Evolutionary conservation across 768 basidiomycete genomes (phyloP).

Genomic region (Tricholoma flavovirens): DNA sequence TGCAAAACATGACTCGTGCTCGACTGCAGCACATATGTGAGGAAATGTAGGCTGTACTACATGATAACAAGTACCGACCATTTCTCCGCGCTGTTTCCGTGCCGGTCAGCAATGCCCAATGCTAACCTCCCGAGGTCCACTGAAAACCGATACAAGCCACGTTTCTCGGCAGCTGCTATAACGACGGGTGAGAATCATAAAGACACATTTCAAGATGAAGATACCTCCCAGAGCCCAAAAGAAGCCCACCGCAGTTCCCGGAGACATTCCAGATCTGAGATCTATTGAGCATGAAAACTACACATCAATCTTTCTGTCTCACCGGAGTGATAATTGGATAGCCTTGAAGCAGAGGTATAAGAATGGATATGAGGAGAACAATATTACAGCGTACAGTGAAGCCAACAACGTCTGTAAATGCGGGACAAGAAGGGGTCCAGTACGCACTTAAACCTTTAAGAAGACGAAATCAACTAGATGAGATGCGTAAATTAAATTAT

Average conservation of each 20-base stretch:
- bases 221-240: constrained; percentile 66
- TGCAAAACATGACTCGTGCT: constrained; percentile 53
- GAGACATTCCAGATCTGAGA: constrained; percentile 57
- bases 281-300: constrained; percentile 1
- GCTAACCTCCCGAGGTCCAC: constrained; percentile 62
- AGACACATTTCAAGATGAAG: neutral
- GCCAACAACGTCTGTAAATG: constrained; percentile 59
- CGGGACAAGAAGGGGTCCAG: constrained; percentile 53
- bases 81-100: constrained; percentile 62
- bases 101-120: constrained; percentile 57
- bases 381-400: constrained; percentile 44
- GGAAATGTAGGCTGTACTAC: neutral
- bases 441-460: constrained; percentile 58
- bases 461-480: neutral
- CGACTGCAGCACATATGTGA: constrained; percentile 34
- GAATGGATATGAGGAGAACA: neutral
- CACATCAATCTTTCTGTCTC: constrained; percentile 14
- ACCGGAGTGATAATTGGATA: constrained; percentile 61
- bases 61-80: constrained; percentile 37
- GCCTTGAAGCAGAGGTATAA: constrained; percentile 34
- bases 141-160: constrained; percentile 63
- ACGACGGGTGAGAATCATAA: constrained; percentile 3
- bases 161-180: constrained; percentile 52
- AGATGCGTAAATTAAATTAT: neutral
- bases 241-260: constrained; percentile 65